Base-by-base conservation (phyloP, 176 grass and related monocot species). In the Musa schizocarpa region DNA sequence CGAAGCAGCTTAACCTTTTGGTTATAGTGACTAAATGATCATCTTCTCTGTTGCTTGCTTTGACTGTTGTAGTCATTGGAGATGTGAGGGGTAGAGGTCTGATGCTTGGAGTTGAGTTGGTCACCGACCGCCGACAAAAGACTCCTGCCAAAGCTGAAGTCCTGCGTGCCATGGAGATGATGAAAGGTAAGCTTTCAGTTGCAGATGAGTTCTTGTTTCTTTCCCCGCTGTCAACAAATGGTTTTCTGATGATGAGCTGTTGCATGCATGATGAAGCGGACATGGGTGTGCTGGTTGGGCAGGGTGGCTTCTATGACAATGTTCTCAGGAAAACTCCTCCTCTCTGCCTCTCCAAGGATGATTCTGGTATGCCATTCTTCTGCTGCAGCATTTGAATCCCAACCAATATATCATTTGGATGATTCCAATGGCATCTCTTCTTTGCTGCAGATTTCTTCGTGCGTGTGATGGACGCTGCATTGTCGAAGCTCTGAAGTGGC, bases 1-100 rank as follows among this genome's bases (percentile, higher is more conserved):
- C 26, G 26, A 2, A 27, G 2, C 26, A 27, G 26, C 26, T 27
- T 27, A 27, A 3, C 66, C 23, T 13, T 72, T 72, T 27, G 26
- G 26, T 27, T 9, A 10, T 24, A 22, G n/a, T 11, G 22, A 11
- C 1, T 22, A 21, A 26, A 11, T 27, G 21, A 11, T 65, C 24
- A 26, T 65, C 63, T 66, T 21, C 13, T 16, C 1, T 10, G n/a
- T 70, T 70, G 17, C 19, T 49, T 48, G 34, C 0, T 70, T 70
- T 69, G 2, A 20, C 17, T 17, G 11, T 10, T 14, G 1, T 75
- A 91, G 90, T 97, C 54, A 97, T 97, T 0, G 94, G 90, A 55
- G 94, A 97, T 63, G 87, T 97, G 43, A 90, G 94, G 81, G 94
- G 90, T 50, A 90, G 81, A 82, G 94, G 94, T 20, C 77, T 97